phyloP scores from a whole-genome alignment of 2,329 filamentous ascomycete genomes.

The Pestalotiopsis sp. region DNA sequence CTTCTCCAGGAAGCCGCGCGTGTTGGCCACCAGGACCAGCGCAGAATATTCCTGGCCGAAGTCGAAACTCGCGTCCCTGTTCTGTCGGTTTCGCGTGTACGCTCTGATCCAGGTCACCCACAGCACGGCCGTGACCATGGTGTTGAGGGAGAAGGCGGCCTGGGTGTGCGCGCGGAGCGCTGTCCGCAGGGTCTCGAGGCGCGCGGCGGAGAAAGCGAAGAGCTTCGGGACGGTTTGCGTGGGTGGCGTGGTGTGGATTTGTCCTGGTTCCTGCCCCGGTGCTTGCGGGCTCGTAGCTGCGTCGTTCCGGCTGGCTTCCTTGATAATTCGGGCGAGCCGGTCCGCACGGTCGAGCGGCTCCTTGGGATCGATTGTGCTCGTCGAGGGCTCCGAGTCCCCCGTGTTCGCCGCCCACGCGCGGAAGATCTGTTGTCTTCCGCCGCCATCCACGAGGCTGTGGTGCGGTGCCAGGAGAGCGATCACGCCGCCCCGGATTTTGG shows the following conservation, averaged over 20 bases:
- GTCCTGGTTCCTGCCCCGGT: background rate
- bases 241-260: background rate
- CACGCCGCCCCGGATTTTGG: background rate
- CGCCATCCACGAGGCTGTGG: background rate
- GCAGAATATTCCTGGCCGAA: background rate
- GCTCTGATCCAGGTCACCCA: slow-evolving; percentile 21
- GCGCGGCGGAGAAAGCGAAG: background rate
- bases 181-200: background rate
- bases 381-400: background rate
- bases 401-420: background rate
- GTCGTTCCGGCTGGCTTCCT: background rate
- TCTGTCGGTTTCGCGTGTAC: background rate
- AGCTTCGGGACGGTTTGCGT: background rate
- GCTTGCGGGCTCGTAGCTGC: background rate
- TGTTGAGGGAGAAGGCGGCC: background rate
- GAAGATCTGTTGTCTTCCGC: background rate
- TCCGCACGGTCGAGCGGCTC: background rate
- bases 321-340: background rate
- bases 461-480: background rate
- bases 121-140: background rate
- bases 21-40: background rate
- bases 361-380: background rate
- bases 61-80: background rate
- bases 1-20: background rate
- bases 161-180: background rate